Base-by-base conservation (phyloP, 306 rosid genomes). In the Begonia fuchsioides region DNA sequence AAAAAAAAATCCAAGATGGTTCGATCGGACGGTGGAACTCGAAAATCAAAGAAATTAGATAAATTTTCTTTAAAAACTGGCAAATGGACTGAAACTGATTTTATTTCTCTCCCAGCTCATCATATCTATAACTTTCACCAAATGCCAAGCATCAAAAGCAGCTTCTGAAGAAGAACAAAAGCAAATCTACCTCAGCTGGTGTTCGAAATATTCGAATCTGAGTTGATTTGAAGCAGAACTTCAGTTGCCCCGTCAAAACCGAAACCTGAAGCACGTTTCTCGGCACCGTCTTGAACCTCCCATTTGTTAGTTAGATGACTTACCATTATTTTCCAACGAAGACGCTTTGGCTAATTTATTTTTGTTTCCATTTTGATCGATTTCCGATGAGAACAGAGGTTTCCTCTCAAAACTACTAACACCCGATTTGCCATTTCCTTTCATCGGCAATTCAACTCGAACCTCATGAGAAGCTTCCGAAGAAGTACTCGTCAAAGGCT, bases 51-150 rank as follows among this genome's bases (percentile, higher is more conserved):
- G 39, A 39, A 11, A 49, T 58, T 40, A 58, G 67, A 72, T 78
- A 69, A 59, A 66, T 58, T 65, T 32, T 49, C 45, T 6, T 41
- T 6, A n/a, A 41, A 11, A 49, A 50, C 63, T 48, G 50, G 43
- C 43, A n/a, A n/a, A n/a, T n/a, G n/a, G n/a, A n/a, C n/a, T n/a
- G n/a, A 50, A 59, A 51, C 48, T 51, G 72, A 67, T 75, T 65
- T 58, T n/a, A n/a, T n/a, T n/a, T n/a, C n/a, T n/a, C n/a, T n/a
- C n/a, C n/a, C n/a, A n/a, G n/a, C n/a, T n/a, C n/a, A n/a, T n/a
- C n/a, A n/a, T n/a, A n/a, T n/a, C n/a, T n/a, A n/a, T 71, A 67
- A 51, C 68, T 51, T 68, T 49, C 66, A 61, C 64, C 62, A 49
- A 67, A 60, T 50, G n/a, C 51, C 54, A 60, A 60, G 52, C 60